Conservation (phyloP, 805 yeast species). For the Dipodascopsis uninucleata region DNA sequence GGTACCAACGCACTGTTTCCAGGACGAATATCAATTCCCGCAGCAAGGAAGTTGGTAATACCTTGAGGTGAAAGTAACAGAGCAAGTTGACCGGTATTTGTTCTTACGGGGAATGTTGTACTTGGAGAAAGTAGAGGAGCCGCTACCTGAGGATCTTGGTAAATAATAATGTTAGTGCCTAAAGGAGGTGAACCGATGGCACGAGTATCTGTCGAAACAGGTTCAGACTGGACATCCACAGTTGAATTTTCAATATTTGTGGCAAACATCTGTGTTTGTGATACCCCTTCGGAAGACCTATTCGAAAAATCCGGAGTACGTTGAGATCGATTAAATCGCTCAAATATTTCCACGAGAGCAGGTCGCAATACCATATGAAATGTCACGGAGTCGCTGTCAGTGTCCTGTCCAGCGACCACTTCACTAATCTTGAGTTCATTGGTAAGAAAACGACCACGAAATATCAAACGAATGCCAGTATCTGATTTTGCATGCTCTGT, state of each 20-base stretch:
- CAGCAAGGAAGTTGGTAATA: constrained; percentile 14
- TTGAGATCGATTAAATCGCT: too few species aligned
- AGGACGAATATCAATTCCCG: constrained; percentile 14
- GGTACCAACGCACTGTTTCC: constrained; percentile 8
- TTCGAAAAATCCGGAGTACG: too few species aligned
- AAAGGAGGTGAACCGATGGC: constrained; percentile 16
- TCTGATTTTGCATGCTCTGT: background rate
- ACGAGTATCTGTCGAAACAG: too few species aligned
- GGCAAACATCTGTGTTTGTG: too few species aligned
- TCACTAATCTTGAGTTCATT: constrained; percentile 6
- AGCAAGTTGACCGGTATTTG: constrained; percentile 23
- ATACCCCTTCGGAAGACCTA: too few species aligned
- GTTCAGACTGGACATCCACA: too few species aligned
- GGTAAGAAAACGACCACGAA: constrained; percentile 21
- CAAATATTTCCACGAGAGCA: constrained; percentile 13
- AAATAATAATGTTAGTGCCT: constrained; percentile 22
- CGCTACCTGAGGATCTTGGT: constrained; percentile 22
- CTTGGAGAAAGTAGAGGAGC: constrained; percentile 15
- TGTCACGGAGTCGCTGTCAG: constrained; percentile 12
- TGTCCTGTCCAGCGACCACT: background rate
- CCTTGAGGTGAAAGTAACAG: constrained; percentile 23
- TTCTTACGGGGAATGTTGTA: constrained; percentile 17
- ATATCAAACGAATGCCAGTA: constrained; percentile 17
- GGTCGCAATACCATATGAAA: constrained; percentile 22
- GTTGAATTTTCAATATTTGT: too few species aligned